Conservation (phyloP, 441 rosid genomes). For the Rhodomyrtus psidioides region DNA sequence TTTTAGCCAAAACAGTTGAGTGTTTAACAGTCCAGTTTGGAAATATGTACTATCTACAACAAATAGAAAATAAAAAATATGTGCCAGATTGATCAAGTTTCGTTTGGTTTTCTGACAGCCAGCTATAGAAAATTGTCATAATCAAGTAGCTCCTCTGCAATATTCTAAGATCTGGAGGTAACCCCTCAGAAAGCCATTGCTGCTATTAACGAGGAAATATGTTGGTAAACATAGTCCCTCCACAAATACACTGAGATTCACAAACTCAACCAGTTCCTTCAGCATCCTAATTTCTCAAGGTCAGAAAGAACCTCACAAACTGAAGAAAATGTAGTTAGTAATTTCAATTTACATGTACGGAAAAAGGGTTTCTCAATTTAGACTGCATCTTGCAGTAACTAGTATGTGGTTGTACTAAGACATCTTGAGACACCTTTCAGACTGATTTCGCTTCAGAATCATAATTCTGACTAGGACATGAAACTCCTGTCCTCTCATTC, state of each 20-base stretch:
- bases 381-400: not conserved
- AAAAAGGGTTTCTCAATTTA: not conserved
- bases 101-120: not conserved
- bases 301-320: not conserved
- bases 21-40: not conserved
- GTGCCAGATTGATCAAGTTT: not conserved
- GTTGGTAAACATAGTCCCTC: not conserved
- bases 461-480: not conserved
- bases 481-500: not conserved
- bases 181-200: not conserved
- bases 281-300: not conserved
- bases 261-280: not conserved
- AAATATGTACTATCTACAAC: not conserved
- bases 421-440: not conserved
- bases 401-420: not conserved
- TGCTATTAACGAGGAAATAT: not conserved
- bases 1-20: not conserved
- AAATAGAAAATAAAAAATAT: not conserved
- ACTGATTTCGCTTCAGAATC: not conserved
- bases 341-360: not conserved
- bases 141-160: not conserved
- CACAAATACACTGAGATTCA: not conserved
- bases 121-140: not conserved
- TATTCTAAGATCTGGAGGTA: not conserved
- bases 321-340: not conserved